Evolutionary conservation across 2,329 filamentous ascomycete species (phyloP).

Genomic region (Triangularia setosa): DNA sequence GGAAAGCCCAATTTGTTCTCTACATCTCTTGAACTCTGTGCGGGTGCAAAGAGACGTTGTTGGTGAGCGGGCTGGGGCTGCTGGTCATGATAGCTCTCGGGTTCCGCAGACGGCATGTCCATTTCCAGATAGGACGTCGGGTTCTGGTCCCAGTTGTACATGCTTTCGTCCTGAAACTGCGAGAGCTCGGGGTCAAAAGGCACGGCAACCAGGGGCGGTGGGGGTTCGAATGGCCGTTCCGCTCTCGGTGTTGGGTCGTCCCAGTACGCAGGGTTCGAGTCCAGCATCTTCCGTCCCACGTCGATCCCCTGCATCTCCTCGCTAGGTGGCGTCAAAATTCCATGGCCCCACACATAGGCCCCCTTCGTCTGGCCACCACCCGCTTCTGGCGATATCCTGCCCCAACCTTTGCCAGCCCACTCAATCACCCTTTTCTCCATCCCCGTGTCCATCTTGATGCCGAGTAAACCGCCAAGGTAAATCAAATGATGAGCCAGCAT

Average conservation of each 20-base stretch:
- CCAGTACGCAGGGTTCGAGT: background rate
- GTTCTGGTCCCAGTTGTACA: background rate
- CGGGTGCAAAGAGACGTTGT: background rate
- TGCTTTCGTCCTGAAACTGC: background rate
- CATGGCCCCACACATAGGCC: background rate
- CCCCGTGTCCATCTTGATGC: slow-evolving; percentile 30
- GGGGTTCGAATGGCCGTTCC: slow-evolving; percentile 7
- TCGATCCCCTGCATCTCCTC: background rate
- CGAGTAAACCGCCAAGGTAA: slow-evolving; percentile 29
- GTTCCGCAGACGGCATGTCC: background rate
- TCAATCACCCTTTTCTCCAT: slow-evolving; percentile 31
- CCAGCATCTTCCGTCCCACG: background rate
- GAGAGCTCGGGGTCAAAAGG: background rate
- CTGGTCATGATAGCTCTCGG: background rate
- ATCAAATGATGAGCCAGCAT: slow-evolving; percentile 33
- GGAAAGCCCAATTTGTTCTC: background rate
- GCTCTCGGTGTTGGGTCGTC: background rate
- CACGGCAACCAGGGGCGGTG: slow-evolving; percentile 2
- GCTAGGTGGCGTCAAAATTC: background rate
- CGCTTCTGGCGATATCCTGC: slow-evolving; percentile 27
- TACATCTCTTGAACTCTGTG: background rate
- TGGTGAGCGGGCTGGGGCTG: background rate
- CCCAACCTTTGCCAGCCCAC: slow-evolving; percentile 29
- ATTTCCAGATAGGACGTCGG: background rate
- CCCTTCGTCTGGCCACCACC: background rate